Evolutionary conservation across 169 alveolate genomes (phyloP).

Genomic region (Babesia ovis): DNA sequence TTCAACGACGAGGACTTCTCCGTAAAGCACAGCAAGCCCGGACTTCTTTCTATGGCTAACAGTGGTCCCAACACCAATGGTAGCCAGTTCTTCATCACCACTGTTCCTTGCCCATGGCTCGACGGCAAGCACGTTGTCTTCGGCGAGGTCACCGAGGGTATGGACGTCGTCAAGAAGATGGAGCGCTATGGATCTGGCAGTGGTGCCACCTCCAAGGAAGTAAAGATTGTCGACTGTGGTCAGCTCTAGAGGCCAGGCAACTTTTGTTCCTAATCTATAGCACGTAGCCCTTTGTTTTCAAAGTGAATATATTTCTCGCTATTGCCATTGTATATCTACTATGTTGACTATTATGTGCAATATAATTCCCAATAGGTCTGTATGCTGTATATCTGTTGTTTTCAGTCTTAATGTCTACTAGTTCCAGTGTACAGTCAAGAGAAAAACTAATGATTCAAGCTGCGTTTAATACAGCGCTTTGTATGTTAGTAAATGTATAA

Average conservation of each 20-base stretch:
- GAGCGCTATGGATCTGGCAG: slow-evolving; percentile 89
- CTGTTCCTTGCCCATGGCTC: slow-evolving; percentile 93
- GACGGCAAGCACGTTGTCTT: slow-evolving; percentile 97
- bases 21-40: slow-evolving; percentile 89
- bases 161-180: slow-evolving; percentile 89
- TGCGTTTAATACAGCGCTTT: no score
- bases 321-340: no score
- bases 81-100: slow-evolving; percentile 93
- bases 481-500: no score
- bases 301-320: background rate
- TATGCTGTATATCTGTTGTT: no score
- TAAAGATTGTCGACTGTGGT: slow-evolving; percentile 93
- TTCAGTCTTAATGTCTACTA: no score
- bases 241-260: slow-evolving; percentile 45
- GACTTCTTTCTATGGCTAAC: slow-evolving; percentile 96
- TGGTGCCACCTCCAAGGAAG: slow-evolving; percentile 87
- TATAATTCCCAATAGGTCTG: no score
- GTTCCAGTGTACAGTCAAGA: no score
- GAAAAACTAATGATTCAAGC: no score
- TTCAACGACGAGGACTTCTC: slow-evolving; percentile 94
- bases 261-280: background rate
- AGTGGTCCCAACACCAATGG: slow-evolving; percentile 97
- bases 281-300: background rate
- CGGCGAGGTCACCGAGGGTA: slow-evolving; percentile 90
- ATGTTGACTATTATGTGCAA: no score